Percentiles rank a stretch among this genome's conserved stretches.
Evolutionary conservation across 2,329 filamentous ascomycete genomes (phyloP).

Genomic region (Tolypocladium endophyticum): DNA sequence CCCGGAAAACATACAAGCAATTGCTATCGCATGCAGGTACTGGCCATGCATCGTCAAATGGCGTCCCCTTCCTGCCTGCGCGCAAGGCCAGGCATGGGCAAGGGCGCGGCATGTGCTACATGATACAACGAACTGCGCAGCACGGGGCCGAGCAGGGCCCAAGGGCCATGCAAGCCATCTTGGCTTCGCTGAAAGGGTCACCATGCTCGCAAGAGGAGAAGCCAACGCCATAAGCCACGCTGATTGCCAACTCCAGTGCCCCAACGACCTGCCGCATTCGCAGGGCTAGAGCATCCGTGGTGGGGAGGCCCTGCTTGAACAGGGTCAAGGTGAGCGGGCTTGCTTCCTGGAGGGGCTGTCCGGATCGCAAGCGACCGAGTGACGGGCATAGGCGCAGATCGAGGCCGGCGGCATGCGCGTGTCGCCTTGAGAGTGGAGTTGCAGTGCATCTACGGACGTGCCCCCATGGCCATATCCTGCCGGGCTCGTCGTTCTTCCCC

Average conservation of each 20-base stretch:
- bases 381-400: neutral
- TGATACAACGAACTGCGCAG: neutral
- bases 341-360: neutral
- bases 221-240: neutral
- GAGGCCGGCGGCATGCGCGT: neutral
- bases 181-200: neutral
- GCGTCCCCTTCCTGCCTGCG: neutral
- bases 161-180: neutral
- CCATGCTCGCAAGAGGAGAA: neutral
- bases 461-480: neutral
- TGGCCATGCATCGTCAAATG: neutral
- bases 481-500: neutral
- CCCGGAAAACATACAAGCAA: neutral
- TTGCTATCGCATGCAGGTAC: constrained; percentile 4
- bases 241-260: neutral
- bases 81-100: neutral
- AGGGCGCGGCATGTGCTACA: neutral
- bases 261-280: neutral
- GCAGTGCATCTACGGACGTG: neutral
- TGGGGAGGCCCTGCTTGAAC: neutral
- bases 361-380: neutral
- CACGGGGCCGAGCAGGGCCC: neutral
- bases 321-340: neutral
- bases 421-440: neutral
- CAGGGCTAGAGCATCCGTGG: neutral